Percentiles rank a stretch among this genome's conserved stretches.
These are phyloP conservation scores for Solanum pinnatisectum DNA, from an alignment of 257 asterid species.

Conservation along the genomic window DNA sequence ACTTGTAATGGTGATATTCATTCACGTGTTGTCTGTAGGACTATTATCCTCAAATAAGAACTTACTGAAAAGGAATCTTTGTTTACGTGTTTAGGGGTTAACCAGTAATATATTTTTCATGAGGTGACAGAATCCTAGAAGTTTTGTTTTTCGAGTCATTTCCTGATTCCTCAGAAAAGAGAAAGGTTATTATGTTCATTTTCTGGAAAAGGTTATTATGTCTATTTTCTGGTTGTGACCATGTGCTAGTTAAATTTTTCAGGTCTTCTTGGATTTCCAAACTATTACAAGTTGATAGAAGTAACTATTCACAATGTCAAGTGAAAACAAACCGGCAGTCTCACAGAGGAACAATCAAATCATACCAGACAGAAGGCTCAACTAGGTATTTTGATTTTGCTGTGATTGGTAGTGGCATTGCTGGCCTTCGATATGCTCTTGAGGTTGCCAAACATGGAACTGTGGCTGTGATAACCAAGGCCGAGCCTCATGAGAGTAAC, in stretches of 20 bases:
- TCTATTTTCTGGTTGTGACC: not conserved
- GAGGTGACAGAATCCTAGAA: not conserved
- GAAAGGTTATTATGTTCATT: not conserved
- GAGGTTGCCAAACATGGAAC: conserved; percentile 92
- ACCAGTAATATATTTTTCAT: not conserved
- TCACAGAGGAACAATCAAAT: conserved; percentile 24
- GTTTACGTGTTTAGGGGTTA: not conserved
- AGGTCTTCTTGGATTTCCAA: conserved; percentile 66
- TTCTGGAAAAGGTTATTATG: not conserved
- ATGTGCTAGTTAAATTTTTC: conserved; percentile 5
- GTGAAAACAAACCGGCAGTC: conserved; percentile 23
- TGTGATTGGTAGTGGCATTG: conserved; percentile 95
- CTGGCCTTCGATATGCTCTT: conserved; percentile 98
- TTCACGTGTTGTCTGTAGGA: not conserved
- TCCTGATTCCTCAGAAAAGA: not conserved
- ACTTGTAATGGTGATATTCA: not conserved
- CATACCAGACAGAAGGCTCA: conserved; percentile 49
- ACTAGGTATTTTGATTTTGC: conserved; percentile 76
- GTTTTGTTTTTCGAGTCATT: not conserved
- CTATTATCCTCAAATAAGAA: not conserved
- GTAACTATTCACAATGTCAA: conserved; percentile 11
- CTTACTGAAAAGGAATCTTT: not conserved
- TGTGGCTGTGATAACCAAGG: conserved; percentile 90
- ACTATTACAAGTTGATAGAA: conserved; percentile 20
- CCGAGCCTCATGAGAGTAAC: conserved; percentile 98